Conservation (phyloP, 345 rosid genomes). For the Bruguiera gymnorhiza region DNA sequence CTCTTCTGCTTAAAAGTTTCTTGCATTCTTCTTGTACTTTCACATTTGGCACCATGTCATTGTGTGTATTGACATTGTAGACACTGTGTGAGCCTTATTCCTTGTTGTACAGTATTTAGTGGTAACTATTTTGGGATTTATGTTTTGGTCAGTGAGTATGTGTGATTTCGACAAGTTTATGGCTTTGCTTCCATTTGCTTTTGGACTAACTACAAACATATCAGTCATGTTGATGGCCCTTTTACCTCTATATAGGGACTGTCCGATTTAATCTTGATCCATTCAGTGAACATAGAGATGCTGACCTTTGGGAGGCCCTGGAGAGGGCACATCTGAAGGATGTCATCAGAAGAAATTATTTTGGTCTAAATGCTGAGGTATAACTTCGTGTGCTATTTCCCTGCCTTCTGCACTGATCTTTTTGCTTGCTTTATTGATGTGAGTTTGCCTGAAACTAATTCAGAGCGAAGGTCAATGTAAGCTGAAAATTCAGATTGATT, state of each 20-base stretch:
- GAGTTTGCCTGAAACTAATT: conserved; percentile 1
- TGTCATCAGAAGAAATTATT: conserved; percentile 65
- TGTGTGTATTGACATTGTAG: too few species aligned
- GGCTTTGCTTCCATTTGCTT: neutral
- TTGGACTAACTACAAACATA: neutral
- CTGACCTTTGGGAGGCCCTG: conserved; percentile 94
- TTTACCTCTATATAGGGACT: conserved; percentile 47
- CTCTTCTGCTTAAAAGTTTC: too few species aligned
- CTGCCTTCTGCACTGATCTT: neutral
- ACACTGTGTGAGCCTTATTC: too few species aligned
- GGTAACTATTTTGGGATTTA: too few species aligned
- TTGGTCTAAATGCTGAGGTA: conserved; percentile 94
- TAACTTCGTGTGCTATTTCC: neutral
- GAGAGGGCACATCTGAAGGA: conserved; percentile 98
- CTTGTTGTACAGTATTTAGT: too few species aligned
- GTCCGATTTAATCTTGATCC: conserved; percentile 98
- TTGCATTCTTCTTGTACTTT: too few species aligned
- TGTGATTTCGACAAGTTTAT: too few species aligned
- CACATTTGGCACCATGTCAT: too few species aligned
- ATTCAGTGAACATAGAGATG: conserved; percentile 90
- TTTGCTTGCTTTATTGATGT: neutral
- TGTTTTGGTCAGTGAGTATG: too few species aligned
- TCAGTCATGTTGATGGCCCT: neutral
- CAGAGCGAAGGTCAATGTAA: neutral
- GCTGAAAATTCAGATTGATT: too few species aligned